Conservation (phyloP, 306 rosid genomes). For the Purshia tridentata region DNA sequence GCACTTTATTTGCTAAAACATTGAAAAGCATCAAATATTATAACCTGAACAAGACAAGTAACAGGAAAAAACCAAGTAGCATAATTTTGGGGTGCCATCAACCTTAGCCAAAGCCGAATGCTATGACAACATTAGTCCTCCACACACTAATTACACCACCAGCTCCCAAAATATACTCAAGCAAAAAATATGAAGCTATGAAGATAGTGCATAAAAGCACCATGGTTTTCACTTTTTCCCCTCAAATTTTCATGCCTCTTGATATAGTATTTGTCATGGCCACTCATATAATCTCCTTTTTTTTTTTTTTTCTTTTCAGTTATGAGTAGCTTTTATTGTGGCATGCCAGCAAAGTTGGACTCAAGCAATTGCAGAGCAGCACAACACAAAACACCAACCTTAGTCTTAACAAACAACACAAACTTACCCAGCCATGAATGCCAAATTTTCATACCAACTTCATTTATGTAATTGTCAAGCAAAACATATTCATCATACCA, state of each 20-base stretch:
- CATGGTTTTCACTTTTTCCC: background rate
- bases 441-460: conserved; percentile 14
- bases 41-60: background rate
- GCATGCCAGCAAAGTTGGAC: background rate
- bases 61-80: background rate
- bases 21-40: background rate
- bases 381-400: conserved; percentile 3
- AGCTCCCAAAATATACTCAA: background rate
- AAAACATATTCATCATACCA: background rate
- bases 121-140: background rate
- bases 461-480: background rate
- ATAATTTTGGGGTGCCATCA: background rate
- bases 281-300: too few relatives aligned
- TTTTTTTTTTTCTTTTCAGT: background rate
- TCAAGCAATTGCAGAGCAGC: background rate
- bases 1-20: background rate
- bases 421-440: background rate
- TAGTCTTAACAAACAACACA: background rate
- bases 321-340: background rate
- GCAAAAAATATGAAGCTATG: background rate
- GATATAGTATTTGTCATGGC: too few relatives aligned
- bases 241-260: background rate
- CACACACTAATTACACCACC: background rate
- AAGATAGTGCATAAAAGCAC: background rate
- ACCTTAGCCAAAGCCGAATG: background rate